Base-by-base conservation (phyloP, 768 basidiomycete species). In the Amanita fuliginea region DNA sequence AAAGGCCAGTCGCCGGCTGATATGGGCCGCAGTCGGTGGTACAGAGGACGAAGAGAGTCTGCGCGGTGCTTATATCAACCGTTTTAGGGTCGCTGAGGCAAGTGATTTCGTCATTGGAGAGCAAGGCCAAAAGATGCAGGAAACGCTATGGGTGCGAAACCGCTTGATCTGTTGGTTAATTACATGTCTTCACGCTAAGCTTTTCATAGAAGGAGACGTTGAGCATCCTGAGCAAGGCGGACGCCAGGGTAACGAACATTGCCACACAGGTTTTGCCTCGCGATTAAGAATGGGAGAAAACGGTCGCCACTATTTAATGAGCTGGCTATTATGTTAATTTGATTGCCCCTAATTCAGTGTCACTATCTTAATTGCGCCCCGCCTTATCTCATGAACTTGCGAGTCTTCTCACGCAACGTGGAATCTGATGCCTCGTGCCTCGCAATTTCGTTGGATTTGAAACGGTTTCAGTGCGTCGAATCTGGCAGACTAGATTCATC, bases 121-220 rank as follows among this genome's bases (percentile, higher is more conserved):
- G n/a, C 55, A 66, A 30, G 69, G 69, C 0, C 42, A 52, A 19
- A 53, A 53, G 33, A 36, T 57, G 5, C 59, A 67, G 46, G 59
- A 65, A 11, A 57, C 58, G 21, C 41, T 68, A 36, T 73, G 69
- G 69, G 69, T 69, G 42, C 33, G 65, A 53, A 53, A 22, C 21
- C 16, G 5, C 8, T n/a, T 22, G 32, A 22, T n/a, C 16, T 21
- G 6, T n/a, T n/a, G 39, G 1, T 16, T 8, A 33, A 16, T 33
- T 36, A 14, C 19, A 16, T 40, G 16, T 22, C n/a, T 9, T 51
- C 16, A 28, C 28, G 44, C 0, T 26, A 4, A 16, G 16, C 18
- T 24, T 14, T 16, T 14, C 7, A 4, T 39, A 51, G 49, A 51
- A 22, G 6, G 49, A 51, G 28, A 44, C 42, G 2, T 8, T 51